A percentile compares a stretch with the other conserved stretches of the same genome.
These are phyloP conservation scores for Herpomyces periplanetae DNA, from an alignment of 2,329 filamentous ascomycete genomes.

Conservation along the genomic window DNA sequence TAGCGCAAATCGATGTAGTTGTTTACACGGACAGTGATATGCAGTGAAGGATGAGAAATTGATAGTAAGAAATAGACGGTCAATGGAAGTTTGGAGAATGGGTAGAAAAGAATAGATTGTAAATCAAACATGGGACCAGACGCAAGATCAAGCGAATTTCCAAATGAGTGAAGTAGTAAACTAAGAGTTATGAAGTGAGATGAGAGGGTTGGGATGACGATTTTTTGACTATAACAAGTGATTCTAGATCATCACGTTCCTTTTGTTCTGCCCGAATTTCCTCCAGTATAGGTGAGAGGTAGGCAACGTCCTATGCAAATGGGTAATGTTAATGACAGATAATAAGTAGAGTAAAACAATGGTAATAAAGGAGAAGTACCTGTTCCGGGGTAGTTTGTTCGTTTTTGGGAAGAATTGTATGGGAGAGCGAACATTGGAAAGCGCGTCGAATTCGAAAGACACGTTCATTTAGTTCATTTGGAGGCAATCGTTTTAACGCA, in stretches of 20 bases:
- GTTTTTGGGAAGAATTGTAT: constrained; percentile 19
- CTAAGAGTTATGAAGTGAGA: too few relatives aligned
- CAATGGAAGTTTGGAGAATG: too few relatives aligned
- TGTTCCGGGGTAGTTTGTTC: constrained; percentile 27
- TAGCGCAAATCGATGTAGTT: too few relatives aligned
- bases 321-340: background rate
- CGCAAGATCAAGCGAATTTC: too few relatives aligned
- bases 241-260: constrained; percentile 26
- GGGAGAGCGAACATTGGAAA: constrained; percentile 34
- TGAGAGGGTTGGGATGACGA: too few relatives aligned
- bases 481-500: constrained; percentile 55
- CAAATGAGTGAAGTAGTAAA: too few relatives aligned
- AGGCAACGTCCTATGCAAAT: constrained; percentile 17
- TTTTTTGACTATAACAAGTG: constrained; percentile 16
- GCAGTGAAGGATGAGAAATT: too few relatives aligned
- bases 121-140: too few relatives aligned
- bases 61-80: too few relatives aligned
- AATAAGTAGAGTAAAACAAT: background rate
- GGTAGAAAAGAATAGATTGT: too few relatives aligned
- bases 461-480: constrained; percentile 78
- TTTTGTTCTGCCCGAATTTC: constrained; percentile 24
- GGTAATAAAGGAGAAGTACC: constrained; percentile 10
- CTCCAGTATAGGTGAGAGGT: constrained; percentile 23
- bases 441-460: constrained; percentile 87
- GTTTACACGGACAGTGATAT: too few relatives aligned